Conservation (phyloP, 331 rosid species). For the Stylosanthes scabra region DNA sequence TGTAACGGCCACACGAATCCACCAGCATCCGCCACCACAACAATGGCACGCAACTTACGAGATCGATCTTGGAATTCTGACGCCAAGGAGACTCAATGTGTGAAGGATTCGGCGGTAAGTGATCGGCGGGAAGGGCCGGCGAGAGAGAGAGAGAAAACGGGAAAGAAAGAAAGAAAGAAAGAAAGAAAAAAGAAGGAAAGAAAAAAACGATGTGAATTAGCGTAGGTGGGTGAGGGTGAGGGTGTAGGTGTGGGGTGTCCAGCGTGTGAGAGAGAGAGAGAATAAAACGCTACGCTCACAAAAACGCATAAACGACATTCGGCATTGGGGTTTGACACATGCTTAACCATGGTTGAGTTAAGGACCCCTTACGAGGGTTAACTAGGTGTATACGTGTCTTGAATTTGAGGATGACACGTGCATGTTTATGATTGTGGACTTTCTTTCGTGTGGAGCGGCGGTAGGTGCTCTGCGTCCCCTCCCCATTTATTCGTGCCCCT, state of each 20-base stretch:
- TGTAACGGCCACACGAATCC: slow-evolving; percentile 26
- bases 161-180: too few species aligned
- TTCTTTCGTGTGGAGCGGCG: slow-evolving; percentile 1
- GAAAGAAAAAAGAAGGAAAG: neutral
- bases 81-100: neutral
- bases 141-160: neutral
- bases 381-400: slow-evolving; percentile 38
- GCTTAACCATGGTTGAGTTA: slow-evolving; percentile 40
- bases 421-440: slow-evolving; percentile 4
- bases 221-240: neutral
- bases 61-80: neutral
- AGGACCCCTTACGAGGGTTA: too few species aligned
- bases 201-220: neutral
- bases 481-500: slow-evolving; percentile 7
- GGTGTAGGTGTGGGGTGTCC: neutral
- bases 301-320: neutral
- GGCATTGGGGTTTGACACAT: too few species aligned
- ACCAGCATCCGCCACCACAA: neutral
- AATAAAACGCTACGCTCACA: slow-evolving; percentile 25
- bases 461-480: slow-evolving; percentile 23
- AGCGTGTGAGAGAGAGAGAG: slow-evolving; percentile 21
- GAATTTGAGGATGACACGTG: slow-evolving; percentile 22
- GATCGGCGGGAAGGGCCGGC: slow-evolving; percentile 44
- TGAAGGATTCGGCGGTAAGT: neutral
- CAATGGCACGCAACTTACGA: slow-evolving; percentile 20